A percentile compares a stretch with the other conserved stretches of the same genome.
Conservation (phyloP, 2,329 filamentous ascomycete genomes). For the Pseudogymnoascus sp. region DNA sequence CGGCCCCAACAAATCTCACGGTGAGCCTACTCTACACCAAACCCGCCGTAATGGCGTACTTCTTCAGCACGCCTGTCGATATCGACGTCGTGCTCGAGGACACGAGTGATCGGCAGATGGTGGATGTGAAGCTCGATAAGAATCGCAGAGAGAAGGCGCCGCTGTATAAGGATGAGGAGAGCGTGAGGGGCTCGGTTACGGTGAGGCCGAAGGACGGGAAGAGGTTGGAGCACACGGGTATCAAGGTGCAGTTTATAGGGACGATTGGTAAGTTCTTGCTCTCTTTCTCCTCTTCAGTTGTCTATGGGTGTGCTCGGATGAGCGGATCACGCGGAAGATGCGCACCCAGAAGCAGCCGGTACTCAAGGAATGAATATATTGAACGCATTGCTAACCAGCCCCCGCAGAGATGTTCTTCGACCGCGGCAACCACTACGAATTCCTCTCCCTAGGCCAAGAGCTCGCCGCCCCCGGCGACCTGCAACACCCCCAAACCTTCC, state of each 20-base stretch:
- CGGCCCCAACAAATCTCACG: neutral
- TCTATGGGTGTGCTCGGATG: neutral
- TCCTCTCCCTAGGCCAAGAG: conserved; percentile 93
- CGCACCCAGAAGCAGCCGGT: neutral
- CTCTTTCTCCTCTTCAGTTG: conserved; percentile 11
- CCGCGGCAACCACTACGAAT: conserved; percentile 98
- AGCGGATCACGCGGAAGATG: neutral
- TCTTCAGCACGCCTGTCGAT: conserved; percentile 96
- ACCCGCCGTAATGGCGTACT: conserved; percentile 70
- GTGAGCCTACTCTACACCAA: neutral
- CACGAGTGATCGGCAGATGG: conserved; percentile 85
- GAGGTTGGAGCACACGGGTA: conserved; percentile 92
- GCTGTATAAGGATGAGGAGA: conserved; percentile 96
- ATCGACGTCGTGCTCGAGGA: conserved; percentile 98
- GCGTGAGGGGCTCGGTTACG: conserved; percentile 91
- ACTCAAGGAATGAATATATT: neutral
- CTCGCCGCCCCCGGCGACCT: conserved; percentile 94
- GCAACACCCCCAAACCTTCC: conserved; percentile 95
- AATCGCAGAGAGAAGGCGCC: conserved; percentile 94
- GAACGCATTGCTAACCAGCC: neutral
- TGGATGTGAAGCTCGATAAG: conserved; percentile 98
- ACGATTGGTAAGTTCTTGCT: conserved; percentile 65
- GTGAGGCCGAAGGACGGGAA: conserved; percentile 97
- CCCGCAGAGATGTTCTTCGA: conserved; percentile 96
- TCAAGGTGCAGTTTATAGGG: conserved; percentile 99